phyloP scores from a whole-genome alignment of 169 alveolate genomes.

The Miamiensis avidus region DNA sequence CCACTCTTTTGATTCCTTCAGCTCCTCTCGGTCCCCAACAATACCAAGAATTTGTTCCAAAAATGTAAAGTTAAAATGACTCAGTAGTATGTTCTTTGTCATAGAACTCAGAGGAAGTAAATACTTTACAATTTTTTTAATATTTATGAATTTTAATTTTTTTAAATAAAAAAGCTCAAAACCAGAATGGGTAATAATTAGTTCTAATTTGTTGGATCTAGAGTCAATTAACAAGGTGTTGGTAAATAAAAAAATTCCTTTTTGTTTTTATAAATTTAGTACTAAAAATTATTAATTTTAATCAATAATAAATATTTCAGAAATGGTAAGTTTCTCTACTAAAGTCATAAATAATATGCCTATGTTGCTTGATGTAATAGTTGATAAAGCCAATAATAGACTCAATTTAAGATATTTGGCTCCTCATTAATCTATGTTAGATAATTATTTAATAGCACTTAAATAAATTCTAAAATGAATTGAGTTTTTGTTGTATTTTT shows the following conservation, averaged over 20 bases:
- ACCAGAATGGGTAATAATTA: constrained; percentile 17
- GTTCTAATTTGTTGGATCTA: constrained; percentile 12
- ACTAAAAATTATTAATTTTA: not conserved
- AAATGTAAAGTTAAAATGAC: constrained; percentile 18
- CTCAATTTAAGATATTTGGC: constrained; percentile 16
- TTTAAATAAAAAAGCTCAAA: constrained; percentile 11
- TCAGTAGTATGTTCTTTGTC: not conserved
- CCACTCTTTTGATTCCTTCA: constrained; percentile 41
- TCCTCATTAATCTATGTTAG: constrained; percentile 1
- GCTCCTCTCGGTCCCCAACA: constrained; percentile 1
- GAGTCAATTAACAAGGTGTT: constrained; percentile 27
- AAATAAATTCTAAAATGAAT: too few species aligned
- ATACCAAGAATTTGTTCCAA: constrained; percentile 20
- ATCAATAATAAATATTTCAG: too few species aligned
- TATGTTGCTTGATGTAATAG: constrained; percentile 31
- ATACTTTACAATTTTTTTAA: constrained; percentile 23
- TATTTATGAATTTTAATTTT: not conserved
- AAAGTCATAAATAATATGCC: constrained; percentile 29
- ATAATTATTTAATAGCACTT: not conserved
- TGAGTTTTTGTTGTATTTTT: too few species aligned
- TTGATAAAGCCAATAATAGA: constrained; percentile 13
- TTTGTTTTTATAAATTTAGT: not conserved
- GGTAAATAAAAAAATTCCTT: not conserved
- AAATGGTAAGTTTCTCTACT: constrained; percentile 25
- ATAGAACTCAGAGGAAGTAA: constrained; percentile 3